Evolutionary conservation across 129 eudicot species (phyloP).

Genomic region (Pittosporum tobira): DNA sequence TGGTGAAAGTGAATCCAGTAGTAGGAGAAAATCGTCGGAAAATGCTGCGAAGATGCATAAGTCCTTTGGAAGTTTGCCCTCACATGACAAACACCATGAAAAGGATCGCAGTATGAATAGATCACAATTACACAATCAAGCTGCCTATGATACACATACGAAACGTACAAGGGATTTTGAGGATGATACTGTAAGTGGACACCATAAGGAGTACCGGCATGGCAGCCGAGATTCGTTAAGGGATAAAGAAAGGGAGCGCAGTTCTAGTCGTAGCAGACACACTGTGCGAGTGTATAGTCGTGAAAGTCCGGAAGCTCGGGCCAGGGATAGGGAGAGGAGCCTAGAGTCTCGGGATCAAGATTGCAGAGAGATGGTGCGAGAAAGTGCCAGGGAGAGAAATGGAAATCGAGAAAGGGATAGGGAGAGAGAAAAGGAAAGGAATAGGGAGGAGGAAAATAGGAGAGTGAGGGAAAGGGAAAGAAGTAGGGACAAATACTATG

Average conservation of each 20-base stretch:
- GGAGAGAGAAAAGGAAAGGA: slow-evolving; percentile 23
- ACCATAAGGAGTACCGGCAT: slow-evolving; percentile 27
- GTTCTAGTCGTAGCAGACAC: slow-evolving; percentile 46
- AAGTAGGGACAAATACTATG: slow-evolving; percentile 26
- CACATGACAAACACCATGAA: slow-evolving; percentile 25
- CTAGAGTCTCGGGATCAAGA: slow-evolving; percentile 33
- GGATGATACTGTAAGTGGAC: slow-evolving; percentile 26
- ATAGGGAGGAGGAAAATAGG: slow-evolving; percentile 18
- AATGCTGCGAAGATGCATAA: slow-evolving; percentile 20
- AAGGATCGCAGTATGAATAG: slow-evolving; percentile 28
- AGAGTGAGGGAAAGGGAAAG: slow-evolving; percentile 26
- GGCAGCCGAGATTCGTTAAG: slow-evolving; percentile 43
- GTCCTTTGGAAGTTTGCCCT: slow-evolving; percentile 19
- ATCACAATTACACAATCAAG: slow-evolving; percentile 42
- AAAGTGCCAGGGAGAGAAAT: slow-evolving; percentile 24
- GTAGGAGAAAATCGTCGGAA: slow-evolving; percentile 23
- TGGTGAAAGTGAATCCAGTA: slow-evolving; percentile 27
- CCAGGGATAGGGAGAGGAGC: slow-evolving; percentile 43
- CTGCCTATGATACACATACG: slow-evolving; percentile 23
- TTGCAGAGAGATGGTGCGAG: slow-evolving; percentile 29
- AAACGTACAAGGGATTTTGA: slow-evolving; percentile 25
- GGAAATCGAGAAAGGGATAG: slow-evolving; percentile 16
- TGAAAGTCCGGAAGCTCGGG: slow-evolving; percentile 30
- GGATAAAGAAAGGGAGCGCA: slow-evolving; percentile 61
- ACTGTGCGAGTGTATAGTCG: slow-evolving; percentile 30